phyloP scores from a whole-genome alignment of 179 eudicot species.

The Silene noctiflora region DNA sequence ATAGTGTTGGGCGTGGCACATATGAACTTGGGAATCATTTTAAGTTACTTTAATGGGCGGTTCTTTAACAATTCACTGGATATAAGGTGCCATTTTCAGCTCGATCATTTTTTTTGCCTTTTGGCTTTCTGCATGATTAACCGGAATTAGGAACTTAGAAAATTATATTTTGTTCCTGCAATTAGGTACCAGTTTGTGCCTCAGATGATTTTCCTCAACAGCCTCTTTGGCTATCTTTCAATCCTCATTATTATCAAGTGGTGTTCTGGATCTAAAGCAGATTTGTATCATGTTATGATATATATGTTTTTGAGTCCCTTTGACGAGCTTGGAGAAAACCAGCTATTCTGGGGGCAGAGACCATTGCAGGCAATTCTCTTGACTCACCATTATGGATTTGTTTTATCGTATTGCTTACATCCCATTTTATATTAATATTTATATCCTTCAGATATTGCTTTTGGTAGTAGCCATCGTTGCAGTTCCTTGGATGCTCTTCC shows the following conservation, averaged over 20 bases:
- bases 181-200: slow-evolving; percentile 91
- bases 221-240: slow-evolving; percentile 98
- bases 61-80: slow-evolving; percentile 74
- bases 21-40: slow-evolving; percentile 88
- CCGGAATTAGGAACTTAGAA: slow-evolving; percentile 5
- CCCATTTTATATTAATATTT: slow-evolving; percentile 8
- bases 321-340: slow-evolving; percentile 89
- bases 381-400: slow-evolving; percentile 8
- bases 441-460: slow-evolving; percentile 61
- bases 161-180: slow-evolving; percentile 26
- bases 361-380: slow-evolving; percentile 67
- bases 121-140: neutral
- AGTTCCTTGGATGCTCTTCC: slow-evolving; percentile 99
- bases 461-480: slow-evolving; percentile 78
- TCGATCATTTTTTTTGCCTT: slow-evolving; percentile 15
- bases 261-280: slow-evolving; percentile 97
- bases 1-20: slow-evolving; percentile 83
- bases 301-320: slow-evolving; percentile 97
- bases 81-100: slow-evolving; percentile 52
- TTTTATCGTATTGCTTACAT: neutral
- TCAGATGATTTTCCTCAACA: slow-evolving; percentile 90
- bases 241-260: slow-evolving; percentile 84
- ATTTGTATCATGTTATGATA: slow-evolving; percentile 96
- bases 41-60: slow-evolving; percentile 90
- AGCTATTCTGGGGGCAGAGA: slow-evolving; percentile 93